A percentile compares a stretch with the other conserved stretches of the same genome.
Conservation (phyloP, 225 moss, liverwort and hornwort genomes). For the Neckera pumila region DNA sequence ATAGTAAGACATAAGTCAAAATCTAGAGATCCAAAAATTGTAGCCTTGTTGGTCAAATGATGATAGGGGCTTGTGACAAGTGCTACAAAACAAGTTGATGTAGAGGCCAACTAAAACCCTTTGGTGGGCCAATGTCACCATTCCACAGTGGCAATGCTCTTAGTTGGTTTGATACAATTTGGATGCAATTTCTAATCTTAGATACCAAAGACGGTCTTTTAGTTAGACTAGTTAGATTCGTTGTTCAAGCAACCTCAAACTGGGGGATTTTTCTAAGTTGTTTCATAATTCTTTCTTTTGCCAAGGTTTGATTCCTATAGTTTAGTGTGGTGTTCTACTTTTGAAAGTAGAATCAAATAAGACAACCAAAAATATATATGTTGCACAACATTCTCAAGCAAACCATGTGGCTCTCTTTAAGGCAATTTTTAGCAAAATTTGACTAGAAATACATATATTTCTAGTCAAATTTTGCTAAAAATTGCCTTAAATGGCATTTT, state of each 20-base stretch:
- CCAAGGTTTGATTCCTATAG: not conserved
- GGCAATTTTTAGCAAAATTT: no score
- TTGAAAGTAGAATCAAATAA: not conserved
- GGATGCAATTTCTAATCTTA: not conserved
- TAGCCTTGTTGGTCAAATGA: rapidly evolving
- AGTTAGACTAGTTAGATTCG: not conserved
- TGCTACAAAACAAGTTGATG: not conserved
- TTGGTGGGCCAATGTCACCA: not conserved
- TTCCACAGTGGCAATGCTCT: rapidly evolving
- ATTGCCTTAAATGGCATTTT: no score
- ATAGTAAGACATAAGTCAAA: not conserved
- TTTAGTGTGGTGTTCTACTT: not conserved
- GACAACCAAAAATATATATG: not conserved
- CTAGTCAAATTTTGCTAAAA: no score
- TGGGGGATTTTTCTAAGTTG: not conserved
- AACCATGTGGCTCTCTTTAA: rapidly evolving
- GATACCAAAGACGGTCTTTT: not conserved
- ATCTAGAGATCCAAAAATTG: not conserved
- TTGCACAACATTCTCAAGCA: not conserved
- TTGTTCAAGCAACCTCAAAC: not conserved
- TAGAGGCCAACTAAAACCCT: rapidly evolving
- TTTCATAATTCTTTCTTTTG: not conserved
- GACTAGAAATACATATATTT: no score
- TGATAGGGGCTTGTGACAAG: rapidly evolving
- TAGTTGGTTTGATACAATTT: not conserved